Evolutionary conservation across 1,284 basidiomycete species (phyloP), one percentile per base, ranked within the genome.

Genomic region (Pyrrhoderma lamaoense): DNA sequence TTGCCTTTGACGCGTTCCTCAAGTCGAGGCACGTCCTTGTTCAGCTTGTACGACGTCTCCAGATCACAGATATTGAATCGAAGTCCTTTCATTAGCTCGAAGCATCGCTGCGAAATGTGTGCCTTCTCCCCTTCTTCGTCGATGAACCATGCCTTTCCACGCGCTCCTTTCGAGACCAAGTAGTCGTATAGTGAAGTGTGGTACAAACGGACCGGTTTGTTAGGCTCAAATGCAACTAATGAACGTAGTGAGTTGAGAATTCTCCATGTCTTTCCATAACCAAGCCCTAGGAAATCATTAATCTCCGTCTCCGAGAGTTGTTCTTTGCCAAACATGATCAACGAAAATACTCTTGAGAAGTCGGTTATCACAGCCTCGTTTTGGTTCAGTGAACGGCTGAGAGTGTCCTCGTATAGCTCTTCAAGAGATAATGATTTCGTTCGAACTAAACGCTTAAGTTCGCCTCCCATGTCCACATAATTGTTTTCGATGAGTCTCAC

Each of bases 1-100:
- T 22, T 34, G 14, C 22, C 13, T 22, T 34, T n/a, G 22, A 50
- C 31, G 3, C 48, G 48, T 9, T 44, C 48, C 23, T 45, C 14
- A 9, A 50, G 39, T 4, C 38, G 21, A 14, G 22, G 8, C 16
- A 50, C 25, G 4, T 50, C 25, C 16, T 34, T 31, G 23, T 50
- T 50, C 11, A 14, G 16, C 8, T 8, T 9, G 40, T 7, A 42
- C 22, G 39, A 50, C 18, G 38, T 67, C 71, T 19, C 71, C 73
- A 2, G 76, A 82, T 60, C 81, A 78, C 9, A 75, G 75, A 22
- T 71, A 76, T 54, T 82, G 82, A 62, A 82, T 75, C 59, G 67
- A 74, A 8, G 62, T 75, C 22, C 25, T 21, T 25, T 40, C 46
- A 38, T 48, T 14, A 38, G 34, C 8, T 40, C 19, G 35, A 48